phyloP scores from a whole-genome alignment of 2,329 filamentous ascomycete genomes.

The Colletotrichum tamarilloi region DNA sequence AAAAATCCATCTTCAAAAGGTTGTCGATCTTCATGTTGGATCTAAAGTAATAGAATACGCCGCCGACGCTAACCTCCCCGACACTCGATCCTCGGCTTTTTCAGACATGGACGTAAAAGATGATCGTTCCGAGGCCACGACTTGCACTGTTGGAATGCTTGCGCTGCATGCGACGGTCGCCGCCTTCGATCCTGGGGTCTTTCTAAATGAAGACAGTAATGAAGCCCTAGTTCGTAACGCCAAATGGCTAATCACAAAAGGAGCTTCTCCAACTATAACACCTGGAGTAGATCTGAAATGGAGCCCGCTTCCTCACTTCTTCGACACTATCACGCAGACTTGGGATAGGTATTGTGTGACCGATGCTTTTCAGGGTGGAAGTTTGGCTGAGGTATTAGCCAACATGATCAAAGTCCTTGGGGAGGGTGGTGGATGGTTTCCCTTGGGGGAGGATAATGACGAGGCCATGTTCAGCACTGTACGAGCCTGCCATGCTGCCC shows the following conservation, averaged over 20 bases:
- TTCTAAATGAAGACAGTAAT: fast-evolving
- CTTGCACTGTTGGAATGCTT: background rate
- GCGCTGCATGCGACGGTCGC: background rate
- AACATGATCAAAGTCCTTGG: background rate
- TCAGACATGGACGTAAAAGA: background rate
- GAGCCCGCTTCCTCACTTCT: background rate
- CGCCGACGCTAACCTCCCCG: fast-evolving
- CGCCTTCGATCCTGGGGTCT: fast-evolving
- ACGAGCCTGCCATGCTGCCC: background rate
- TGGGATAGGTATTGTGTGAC: background rate
- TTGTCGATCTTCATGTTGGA: background rate
- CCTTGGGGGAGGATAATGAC: background rate
- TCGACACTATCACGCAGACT: background rate
- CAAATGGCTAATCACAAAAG: background rate
- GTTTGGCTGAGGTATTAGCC: fast-evolving
- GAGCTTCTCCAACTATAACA: background rate
- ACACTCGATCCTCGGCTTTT: too few species aligned
- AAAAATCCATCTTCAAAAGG: background rate
- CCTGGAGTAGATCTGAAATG: background rate
- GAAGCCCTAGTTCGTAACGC: background rate
- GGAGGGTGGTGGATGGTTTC: background rate
- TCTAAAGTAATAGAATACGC: background rate
- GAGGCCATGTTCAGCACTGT: background rate
- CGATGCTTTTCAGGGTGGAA: background rate
- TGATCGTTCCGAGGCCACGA: background rate